Percentiles rank a stretch among this genome's conserved stretches.
phyloP scores from a whole-genome alignment of 305 asterid species.

The Lippia alba region DNA sequence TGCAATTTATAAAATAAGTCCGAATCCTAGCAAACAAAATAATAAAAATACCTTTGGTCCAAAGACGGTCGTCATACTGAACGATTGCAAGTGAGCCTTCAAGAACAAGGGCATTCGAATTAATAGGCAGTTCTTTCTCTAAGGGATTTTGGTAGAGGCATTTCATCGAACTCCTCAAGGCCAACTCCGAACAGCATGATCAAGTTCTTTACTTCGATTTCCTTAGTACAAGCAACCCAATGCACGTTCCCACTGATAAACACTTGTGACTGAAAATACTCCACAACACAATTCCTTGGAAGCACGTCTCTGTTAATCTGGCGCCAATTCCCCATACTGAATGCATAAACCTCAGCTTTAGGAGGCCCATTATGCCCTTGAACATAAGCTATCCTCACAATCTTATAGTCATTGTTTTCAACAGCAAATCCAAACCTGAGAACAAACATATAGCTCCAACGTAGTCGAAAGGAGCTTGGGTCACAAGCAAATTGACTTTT shows the following conservation, averaged over 20 bases:
- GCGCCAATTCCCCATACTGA: slow-evolving; percentile 39
- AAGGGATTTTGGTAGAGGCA: slow-evolving; percentile 35
- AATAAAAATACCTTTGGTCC: slow-evolving; percentile 18
- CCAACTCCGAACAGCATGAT: slow-evolving; percentile 43
- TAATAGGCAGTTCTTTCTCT: slow-evolving; percentile 26
- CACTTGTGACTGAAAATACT: slow-evolving; percentile 45
- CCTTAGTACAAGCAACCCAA: slow-evolving; percentile 39
- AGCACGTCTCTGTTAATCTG: slow-evolving; percentile 18
- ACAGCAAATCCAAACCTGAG: slow-evolving; percentile 46
- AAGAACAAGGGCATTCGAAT: not conserved
- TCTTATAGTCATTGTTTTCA: slow-evolving; percentile 41
- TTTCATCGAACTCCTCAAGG: slow-evolving; percentile 42
- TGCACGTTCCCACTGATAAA: slow-evolving; percentile 37
- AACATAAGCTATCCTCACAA: slow-evolving; percentile 41
- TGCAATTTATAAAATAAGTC: no score
- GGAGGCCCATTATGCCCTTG: slow-evolving; percentile 37
- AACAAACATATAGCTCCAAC: slow-evolving; percentile 12
- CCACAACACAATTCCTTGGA: slow-evolving; percentile 36
- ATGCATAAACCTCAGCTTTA: slow-evolving; percentile 42
- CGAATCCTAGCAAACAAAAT: no score
- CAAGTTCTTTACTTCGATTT: slow-evolving; percentile 12
- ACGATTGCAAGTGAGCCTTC: slow-evolving; percentile 28
- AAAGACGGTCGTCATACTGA: slow-evolving; percentile 27
- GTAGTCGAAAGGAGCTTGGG: slow-evolving; percentile 12
- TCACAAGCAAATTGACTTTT: slow-evolving; percentile 32